Base-by-base conservation (phyloP, 768 basidiomycete species). In the Aureoboletus auriporus region DNA sequence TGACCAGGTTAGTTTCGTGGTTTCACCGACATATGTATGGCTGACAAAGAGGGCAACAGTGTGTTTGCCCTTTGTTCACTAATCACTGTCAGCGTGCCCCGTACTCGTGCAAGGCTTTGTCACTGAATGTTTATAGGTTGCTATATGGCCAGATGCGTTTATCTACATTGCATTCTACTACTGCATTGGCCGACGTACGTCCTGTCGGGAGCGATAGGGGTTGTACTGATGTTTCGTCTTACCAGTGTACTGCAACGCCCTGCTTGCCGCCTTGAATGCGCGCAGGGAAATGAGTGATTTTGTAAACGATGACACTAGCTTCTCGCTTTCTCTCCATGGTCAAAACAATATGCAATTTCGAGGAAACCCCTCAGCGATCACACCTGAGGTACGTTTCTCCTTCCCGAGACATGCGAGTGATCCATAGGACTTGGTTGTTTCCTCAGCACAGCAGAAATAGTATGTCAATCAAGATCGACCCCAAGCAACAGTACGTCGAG, bases 111-210 rank as follows among this genome's bases (percentile, higher is more conserved):
- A n/a, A 28, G 6, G 14, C 8, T 14, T n/a, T 6, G 33, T 30
- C 42, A 12, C 40, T 46, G 45, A 50, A 33, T 10, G n/a, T 40
- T 14, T 3, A n/a, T 34, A 82, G 79, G 80, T 81, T 58, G 49
- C 67, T 10, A 66, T 69, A 11, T 74, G 74, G 29, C 73, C 73
- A 0, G 33, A 69, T 1, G 75, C 78, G 0, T 78, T 79, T 65
- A 60, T 80, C 45, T 83, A 83, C 51, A 77, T 82, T 40, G 63
- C 71, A 1, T 84, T 83, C 63, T 84, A 77, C 61, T 82, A 80
- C 53, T 77, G 73, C 58, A 73, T 81, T 33, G 79, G 81, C 23
- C 71, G 80, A 44, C 60, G 82, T 83, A 59, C 57, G 80, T 74
- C 7, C 6, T 31, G 10, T 26, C 11, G 6, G 17, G 12, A 16